Percentiles rank a stretch among this genome's conserved stretches.
phyloP scores from a whole-genome alignment of 148 eudicot species.

The Limonium bicolor region DNA sequence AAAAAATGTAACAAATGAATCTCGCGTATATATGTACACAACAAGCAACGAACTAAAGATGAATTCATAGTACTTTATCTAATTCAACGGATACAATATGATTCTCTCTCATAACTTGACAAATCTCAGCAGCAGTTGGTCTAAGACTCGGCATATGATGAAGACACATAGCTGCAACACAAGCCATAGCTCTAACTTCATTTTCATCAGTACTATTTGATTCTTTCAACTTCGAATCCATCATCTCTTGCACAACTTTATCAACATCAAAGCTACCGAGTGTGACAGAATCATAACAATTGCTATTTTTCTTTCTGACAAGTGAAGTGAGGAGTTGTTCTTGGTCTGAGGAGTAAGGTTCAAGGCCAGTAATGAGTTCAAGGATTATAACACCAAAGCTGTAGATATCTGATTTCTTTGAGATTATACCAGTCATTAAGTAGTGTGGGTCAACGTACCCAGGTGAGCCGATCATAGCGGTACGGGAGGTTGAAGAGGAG shows the following conservation, averaged over 20 bases:
- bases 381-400: constrained; percentile 58
- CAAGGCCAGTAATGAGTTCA: constrained; percentile 62
- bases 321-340: constrained; percentile 29
- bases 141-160: constrained; percentile 40
- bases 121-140: constrained; percentile 45
- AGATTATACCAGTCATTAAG: constrained; percentile 57
- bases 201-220: constrained; percentile 15
- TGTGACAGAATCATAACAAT: too few relatives aligned
- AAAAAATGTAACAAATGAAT: too few relatives aligned
- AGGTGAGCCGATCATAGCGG: constrained; percentile 60
- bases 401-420: constrained; percentile 71
- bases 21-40: too few relatives aligned
- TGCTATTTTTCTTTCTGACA: constrained; percentile 14
- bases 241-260: constrained; percentile 30
- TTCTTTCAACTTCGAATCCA: constrained; percentile 23
- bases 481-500: constrained; percentile 14
- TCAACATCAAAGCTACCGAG: constrained; percentile 16
- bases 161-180: constrained; percentile 32
- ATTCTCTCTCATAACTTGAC: constrained; percentile 23
- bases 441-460: constrained; percentile 80
- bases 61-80: too few relatives aligned
- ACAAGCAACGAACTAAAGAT: too few relatives aligned
- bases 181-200: constrained; percentile 33
- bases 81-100: too few relatives aligned
- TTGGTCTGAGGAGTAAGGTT: constrained; percentile 29